A percentile compares a stretch with the other conserved stretches of the same genome.
Conservation (phyloP, 225 moss, liverwort and hornwort species). For the Rhytidiadelphus loreus region DNA sequence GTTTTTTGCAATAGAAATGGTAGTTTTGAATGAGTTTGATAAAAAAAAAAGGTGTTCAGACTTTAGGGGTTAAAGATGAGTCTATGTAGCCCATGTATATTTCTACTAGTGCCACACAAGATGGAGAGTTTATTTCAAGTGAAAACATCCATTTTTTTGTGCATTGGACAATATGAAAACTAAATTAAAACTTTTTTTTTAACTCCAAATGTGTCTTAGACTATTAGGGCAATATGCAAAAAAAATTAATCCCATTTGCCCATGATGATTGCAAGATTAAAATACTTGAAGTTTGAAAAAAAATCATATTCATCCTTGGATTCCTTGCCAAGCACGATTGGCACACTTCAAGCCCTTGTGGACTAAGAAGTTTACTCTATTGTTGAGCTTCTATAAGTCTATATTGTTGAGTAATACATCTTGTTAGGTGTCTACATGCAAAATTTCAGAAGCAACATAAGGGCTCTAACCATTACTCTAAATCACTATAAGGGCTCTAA, state of each 20-base stretch:
- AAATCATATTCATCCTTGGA: background rate
- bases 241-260: background rate
- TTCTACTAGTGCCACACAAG: fast-evolving
- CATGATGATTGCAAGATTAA: fast-evolving
- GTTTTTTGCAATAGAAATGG: background rate
- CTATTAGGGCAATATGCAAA: background rate
- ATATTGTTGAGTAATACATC: background rate
- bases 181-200: background rate
- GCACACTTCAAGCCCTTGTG: background rate
- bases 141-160: background rate
- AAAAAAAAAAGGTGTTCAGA: too few species aligned
- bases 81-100: fast-evolving
- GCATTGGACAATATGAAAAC: background rate
- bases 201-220: background rate
- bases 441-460: background rate
- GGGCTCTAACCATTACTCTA: background rate
- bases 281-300: background rate
- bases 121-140: fast-evolving
- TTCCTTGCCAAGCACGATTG: background rate
- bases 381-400: background rate
- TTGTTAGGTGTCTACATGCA: background rate
- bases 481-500: background rate
- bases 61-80: fast-evolving
- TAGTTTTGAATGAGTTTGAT: background rate
- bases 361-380: background rate